These are phyloP conservation scores for Arctium minus DNA, from an alignment of 129 eudicot genomes.

Conservation along the genomic window DNA sequence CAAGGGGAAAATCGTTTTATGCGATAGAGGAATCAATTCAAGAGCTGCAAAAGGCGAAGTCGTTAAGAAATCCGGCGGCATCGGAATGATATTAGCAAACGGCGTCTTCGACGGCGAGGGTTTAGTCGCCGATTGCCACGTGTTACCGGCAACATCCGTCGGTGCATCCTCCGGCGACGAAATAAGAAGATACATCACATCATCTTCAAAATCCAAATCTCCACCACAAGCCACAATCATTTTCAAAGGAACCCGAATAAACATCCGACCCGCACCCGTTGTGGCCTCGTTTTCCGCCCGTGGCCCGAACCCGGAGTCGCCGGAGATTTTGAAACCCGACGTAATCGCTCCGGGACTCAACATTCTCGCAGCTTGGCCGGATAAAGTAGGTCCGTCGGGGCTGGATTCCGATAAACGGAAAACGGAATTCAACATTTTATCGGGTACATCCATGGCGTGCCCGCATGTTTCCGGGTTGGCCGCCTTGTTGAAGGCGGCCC, in stretches of 20 bases:
- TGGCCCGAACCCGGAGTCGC: constrained; percentile 87
- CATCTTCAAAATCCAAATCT: constrained; percentile 35
- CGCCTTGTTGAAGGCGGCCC: constrained; percentile 86
- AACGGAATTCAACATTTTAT: constrained; percentile 79
- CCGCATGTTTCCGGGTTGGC: constrained; percentile 93
- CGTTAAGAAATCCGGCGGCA: constrained; percentile 86
- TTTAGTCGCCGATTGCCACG: constrained; percentile 88
- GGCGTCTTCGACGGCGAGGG: constrained; percentile 97
- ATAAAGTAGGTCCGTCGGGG: constrained; percentile 80
- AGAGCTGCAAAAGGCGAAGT: constrained; percentile 84
- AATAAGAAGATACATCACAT: constrained; percentile 58
- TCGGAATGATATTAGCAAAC: constrained; percentile 87
- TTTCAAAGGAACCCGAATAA: constrained; percentile 66
- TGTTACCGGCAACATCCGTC: constrained; percentile 77
- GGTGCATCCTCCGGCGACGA: constrained; percentile 73
- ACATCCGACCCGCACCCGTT: constrained; percentile 80
- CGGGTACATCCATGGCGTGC: constrained; percentile 97
- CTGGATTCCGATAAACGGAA: constrained; percentile 58
- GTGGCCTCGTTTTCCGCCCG: constrained; percentile 95
- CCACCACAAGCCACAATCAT: constrained; percentile 59
- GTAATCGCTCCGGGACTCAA: constrained; percentile 90
- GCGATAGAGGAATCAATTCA: constrained; percentile 91
- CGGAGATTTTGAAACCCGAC: constrained; percentile 89
- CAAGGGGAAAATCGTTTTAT: constrained; percentile 73
- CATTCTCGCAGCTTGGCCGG: constrained; percentile 94